Evolutionary conservation across 2,329 filamentous ascomycete species (phyloP), one percentile per base, ranked within the genome.

Genomic region (Gnomoniopsis smithogilvyi): DNA sequence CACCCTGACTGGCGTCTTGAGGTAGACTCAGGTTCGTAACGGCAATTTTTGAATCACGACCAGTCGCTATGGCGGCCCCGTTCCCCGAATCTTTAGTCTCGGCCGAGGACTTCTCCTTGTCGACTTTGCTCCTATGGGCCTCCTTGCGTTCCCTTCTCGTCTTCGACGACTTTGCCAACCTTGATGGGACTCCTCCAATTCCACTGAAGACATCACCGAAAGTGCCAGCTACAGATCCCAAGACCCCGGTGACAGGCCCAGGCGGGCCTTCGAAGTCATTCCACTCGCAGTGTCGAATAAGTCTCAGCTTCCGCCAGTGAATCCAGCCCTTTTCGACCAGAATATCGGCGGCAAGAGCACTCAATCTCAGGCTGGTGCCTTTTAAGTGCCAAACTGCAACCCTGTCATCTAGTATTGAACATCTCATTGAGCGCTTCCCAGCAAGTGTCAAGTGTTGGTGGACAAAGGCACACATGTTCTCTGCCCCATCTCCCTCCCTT

Each of bases 211-310:
- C 77, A 38, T 83, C 80, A 1, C 81, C 80, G 3, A 87, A 68
- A 0, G 83, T 84, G 3, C 79, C 78, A n/a, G 83, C 77, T 4
- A 91, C 65, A 0, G 86, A 87, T 12, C 84, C 83, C 36, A 84
- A 83, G 3, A 83, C 74, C 3, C 88, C 89, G 0, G 87, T 89
- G 14, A 92, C 75, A 0, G 89, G 89, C 67, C 91, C 89, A 0
- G 88, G 88, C 0, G 88, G 88, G 0, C 89, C 89, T 64, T 89
- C 87, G 65, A 91, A 91, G 65, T 91, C 88, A 64, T 90, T 90
- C 87, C 88, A 92, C 65, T 90, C 87, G 53, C 81, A 83, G 65
- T 89, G 86, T 10, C 89, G 78, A 10, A 90, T 67, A 0, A 91
- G 76, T 14, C 83, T 80, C 50, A 92, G 71, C 59, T 85, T 82